These are phyloP conservation scores for Diaporthe caulivora DNA, from an alignment of 2,329 filamentous ascomycete species.

Conservation along the genomic window DNA sequence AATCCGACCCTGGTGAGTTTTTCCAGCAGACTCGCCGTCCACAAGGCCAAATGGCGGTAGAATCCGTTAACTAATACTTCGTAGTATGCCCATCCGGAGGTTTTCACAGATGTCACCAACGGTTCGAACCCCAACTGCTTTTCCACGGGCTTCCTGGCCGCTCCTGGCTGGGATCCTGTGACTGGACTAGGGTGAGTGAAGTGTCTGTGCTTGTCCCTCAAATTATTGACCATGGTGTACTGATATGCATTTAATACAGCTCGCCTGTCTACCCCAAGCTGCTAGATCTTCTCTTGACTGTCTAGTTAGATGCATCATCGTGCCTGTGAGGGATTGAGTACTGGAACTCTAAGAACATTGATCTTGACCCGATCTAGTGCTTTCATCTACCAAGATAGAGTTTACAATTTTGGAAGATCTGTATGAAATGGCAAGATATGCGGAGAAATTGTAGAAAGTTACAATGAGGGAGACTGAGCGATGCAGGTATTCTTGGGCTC, in stretches of 20 bases:
- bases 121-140: conserved; percentile 54
- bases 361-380: neutral
- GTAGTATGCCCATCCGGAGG: conserved; percentile 46
- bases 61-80: neutral
- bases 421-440: neutral
- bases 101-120: conserved; percentile 49
- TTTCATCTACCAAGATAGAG: neutral
- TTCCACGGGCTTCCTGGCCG: conserved; percentile 56
- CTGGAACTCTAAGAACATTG: neutral
- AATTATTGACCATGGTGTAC: neutral
- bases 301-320: neutral
- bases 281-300: conserved; percentile 48
- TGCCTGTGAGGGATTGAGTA: neutral
- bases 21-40: accelerated
- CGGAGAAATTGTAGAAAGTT: too few relatives aligned
- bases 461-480: too few relatives aligned
- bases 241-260: conserved; percentile 32
- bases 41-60: too few relatives aligned
- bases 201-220: neutral
- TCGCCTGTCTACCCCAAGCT: conserved; percentile 51
- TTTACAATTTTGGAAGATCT: too few relatives aligned
- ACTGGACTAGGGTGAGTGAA: conserved; percentile 50
- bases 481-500: neutral
- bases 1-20: conserved; percentile 59
- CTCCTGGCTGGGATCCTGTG: conserved; percentile 56